Evolutionary conservation across 495 filamentous ascomycete genomes (phyloP).

Genomic region (Tuber borchii): DNA sequence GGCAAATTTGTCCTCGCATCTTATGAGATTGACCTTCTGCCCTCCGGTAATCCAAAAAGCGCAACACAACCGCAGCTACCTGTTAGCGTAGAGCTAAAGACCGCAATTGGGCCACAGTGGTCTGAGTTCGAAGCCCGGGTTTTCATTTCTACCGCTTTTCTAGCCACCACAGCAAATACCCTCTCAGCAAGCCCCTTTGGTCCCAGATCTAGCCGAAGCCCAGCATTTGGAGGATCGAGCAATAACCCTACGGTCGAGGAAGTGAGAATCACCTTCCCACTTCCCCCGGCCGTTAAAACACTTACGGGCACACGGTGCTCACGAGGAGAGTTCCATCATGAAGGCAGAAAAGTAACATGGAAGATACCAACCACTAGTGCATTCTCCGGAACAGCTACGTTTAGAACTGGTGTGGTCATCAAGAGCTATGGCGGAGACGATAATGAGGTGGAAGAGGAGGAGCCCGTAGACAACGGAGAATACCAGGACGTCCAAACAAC

Average conservation of each 20-base stretch:
- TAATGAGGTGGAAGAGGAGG: conserved; percentile 46
- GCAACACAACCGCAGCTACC: conserved; percentile 68
- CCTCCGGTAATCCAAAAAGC: conserved; percentile 46
- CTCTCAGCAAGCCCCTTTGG: conserved; percentile 27
- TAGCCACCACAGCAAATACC: conserved; percentile 23
- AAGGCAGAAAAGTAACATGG: conserved; percentile 74
- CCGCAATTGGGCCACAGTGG: conserved; percentile 62
- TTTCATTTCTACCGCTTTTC: conserved; percentile 59
- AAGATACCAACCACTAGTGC: conserved; percentile 65
- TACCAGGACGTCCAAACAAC: conserved; percentile 55
- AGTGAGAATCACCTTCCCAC: conserved; percentile 69
- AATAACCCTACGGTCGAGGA: conserved; percentile 69
- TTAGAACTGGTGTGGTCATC: conserved; percentile 41
- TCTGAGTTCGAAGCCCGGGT: conserved; percentile 87
- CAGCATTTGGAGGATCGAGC: conserved; percentile 54
- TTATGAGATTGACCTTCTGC: conserved; percentile 88
- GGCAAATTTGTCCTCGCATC: conserved; percentile 90
- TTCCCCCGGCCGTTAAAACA: conserved; percentile 75
- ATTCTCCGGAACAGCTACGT: conserved; percentile 61
- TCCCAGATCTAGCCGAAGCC: conserved; percentile 52
- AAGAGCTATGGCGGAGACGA: conserved; percentile 51
- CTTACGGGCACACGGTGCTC: conserved; percentile 77
- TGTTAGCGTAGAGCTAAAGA: conserved; percentile 72
- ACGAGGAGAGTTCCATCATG: conserved; percentile 74
- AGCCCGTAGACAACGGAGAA: conserved; percentile 40